Conservation (phyloP, 805 yeast species). For the Cyberlindnera japonica region DNA sequence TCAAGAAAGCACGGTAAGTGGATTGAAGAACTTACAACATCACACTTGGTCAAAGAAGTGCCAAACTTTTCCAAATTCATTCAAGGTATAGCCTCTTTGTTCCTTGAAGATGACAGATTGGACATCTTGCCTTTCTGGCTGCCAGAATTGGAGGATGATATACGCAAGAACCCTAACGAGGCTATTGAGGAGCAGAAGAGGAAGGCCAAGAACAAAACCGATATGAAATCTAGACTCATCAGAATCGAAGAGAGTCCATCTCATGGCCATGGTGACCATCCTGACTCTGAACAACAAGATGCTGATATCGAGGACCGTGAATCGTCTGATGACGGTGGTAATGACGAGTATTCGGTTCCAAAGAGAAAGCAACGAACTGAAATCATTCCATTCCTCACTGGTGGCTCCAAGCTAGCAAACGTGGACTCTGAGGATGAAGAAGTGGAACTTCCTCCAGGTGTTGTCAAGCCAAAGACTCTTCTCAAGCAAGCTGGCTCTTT, state of each 20-base stretch:
- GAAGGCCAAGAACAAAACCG: conserved; percentile 42
- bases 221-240: conserved; percentile 35
- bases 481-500: conserved; percentile 88
- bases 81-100: conserved; percentile 88
- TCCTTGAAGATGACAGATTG: conserved; percentile 84
- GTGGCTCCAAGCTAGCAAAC: conserved; percentile 45
- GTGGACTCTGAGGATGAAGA: conserved; percentile 88
- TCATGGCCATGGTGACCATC: conserved; percentile 5
- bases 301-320: conserved; percentile 56
- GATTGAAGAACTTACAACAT: conserved; percentile 81
- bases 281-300: conserved; percentile 22
- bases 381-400: conserved; percentile 34
- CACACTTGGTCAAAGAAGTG: conserved; percentile 86
- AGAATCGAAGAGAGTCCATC: conserved; percentile 24
- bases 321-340: conserved; percentile 40
- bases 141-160: conserved; percentile 80
- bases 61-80: conserved; percentile 91
- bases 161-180: conserved; percentile 72
- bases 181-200: conserved; percentile 65
- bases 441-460: conserved; percentile 84
- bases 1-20: conserved; percentile 58
- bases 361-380: conserved; percentile 28
- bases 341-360: conserved; percentile 25
- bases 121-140: conserved; percentile 94
- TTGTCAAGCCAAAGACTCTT: conserved; percentile 70